A percentile compares a stretch with the other conserved stretches of the same genome.
These are phyloP conservation scores for Albugo laibachii DNA, from an alignment of 352 stramenopile genomes.

Conservation along the genomic window DNA sequence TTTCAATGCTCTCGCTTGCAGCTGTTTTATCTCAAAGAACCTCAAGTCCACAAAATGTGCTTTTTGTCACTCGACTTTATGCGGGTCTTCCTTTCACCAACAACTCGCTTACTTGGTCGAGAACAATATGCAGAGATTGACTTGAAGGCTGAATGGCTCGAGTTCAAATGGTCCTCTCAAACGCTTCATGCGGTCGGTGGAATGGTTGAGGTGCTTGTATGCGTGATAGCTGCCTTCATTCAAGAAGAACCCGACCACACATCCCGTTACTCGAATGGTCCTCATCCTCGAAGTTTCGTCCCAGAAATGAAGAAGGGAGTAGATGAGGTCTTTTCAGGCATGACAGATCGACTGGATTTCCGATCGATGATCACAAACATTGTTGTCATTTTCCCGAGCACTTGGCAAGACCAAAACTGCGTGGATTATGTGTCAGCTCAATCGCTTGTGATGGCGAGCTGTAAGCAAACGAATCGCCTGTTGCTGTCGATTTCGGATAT, in stretches of 20 bases:
- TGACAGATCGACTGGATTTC: constrained; percentile 26
- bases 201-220: constrained; percentile 32
- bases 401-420: constrained; percentile 9
- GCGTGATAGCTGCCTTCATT: constrained; percentile 13
- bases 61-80: constrained; percentile 50
- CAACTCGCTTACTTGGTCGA: constrained; percentile 17
- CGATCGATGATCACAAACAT: constrained; percentile 36
- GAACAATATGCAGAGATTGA: constrained; percentile 26
- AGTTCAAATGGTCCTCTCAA: constrained; percentile 43
- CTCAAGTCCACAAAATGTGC: constrained; percentile 8
- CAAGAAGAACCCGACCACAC: no score
- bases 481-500: constrained; percentile 26
- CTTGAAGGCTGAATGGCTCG: constrained; percentile 58
- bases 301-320: constrained; percentile 20
- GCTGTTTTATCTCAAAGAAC: constrained; percentile 14
- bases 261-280: no score
- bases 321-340: constrained; percentile 13
- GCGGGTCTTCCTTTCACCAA: constrained; percentile 32
- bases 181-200: constrained; percentile 42
- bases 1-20: constrained; percentile 40
- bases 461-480: constrained; percentile 25
- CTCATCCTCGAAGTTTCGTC: constrained; percentile 2
- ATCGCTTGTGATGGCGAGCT: constrained; percentile 34
- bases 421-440: constrained; percentile 46
- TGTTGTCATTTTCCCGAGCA: constrained; percentile 25